Evolutionary conservation across 2,329 filamentous ascomycete species (phyloP), one percentile per base, ranked within the genome.

Genomic region (Aspergillus floridensis): DNA sequence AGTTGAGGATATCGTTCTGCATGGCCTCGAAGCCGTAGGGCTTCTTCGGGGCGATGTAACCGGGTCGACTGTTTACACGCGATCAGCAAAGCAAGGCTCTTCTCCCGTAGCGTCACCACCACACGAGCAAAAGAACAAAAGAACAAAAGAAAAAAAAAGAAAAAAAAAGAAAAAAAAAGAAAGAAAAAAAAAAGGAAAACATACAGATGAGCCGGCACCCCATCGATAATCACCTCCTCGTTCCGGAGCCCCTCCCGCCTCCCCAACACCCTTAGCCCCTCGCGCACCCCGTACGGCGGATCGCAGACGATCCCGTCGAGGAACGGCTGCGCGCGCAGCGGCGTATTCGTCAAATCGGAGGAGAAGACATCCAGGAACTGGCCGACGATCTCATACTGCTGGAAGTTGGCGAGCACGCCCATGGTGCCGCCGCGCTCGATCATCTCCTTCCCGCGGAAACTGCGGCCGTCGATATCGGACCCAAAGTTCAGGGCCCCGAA

Each of bases 291-390:
- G 71, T 99, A 99, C 0, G 95, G 95, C 19, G 95, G 95, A 77
- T 99, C 95, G 69, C 93, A 98, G 6, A 98, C 82, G 60, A 99
- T 96, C 4, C 91, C 93, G 74, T 99, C 93, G 60, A 98, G 86
- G 65, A 88, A 83, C n/a, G 70, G 74, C 31, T 74, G 69, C 71
- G 73, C 76, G 48, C 85, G 80, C 22, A 98, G 77, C 0, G 95
- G 95, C 1, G 88, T 88, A 70, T 98, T 93, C 0, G 92, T 97
- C 57, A 99, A 74, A 73, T 99, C 95, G 0, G 91, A 88, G 1
- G 91, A 86, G 67, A 97, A 96, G 35, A 88, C 85, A 67, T 92
- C 93, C 0, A 93, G 84, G 57, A 95, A 86, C 21, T 82, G 75
- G 32, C 81, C 76, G 38, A 82, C 78, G 7, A 95, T 80, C 0